Base-by-base conservation (phyloP, 2,329 filamentous ascomycete species). In the Penicillium sp. region DNA sequence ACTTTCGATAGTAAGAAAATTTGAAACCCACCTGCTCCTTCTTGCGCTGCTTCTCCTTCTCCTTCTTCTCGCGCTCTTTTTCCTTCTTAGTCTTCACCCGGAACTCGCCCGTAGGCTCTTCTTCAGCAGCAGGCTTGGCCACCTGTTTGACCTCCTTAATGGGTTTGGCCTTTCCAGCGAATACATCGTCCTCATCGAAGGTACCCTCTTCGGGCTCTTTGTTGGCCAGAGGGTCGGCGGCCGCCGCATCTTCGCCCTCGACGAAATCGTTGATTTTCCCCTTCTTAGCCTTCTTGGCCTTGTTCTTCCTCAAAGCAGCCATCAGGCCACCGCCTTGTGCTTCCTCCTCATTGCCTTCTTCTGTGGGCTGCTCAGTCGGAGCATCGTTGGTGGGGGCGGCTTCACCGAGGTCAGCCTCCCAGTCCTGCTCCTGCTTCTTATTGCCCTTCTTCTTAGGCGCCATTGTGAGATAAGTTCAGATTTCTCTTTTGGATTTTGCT, bases 61-160 rank as follows among this genome's bases (percentile, higher is more conserved):
- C 93, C 76, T 96, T 99, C 80, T 92, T 97, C 65, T 92, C 80
- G 74, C 89, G 95, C 72, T 99, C 93, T 77, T 99, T 99, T 76
- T 99, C 91, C 50, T 95, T 93, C 81, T 97, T 99, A 33, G 89
- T 95, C 75, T 97, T 84, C 41, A 97, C 79, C 47, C 84, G 81
- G 37, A 86, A 86, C 3, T 77, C 78, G 10, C 74, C 77, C 16
- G 77, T 78, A 2, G 76, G 78, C 14, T 62, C 61, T n/a, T 56
- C 61, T n/a, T 56, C 56, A 29, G 59, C 64, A 12, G 72, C 69
- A 40, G 75, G 70, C 55, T 76, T 77, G 69, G 83, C 83, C 9
- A 49, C 55, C 25, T 58, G 53, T 58, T 67, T 68, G 48, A 61
- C 54, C 28, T 58, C 55, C 59, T 67, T 68, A 46, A 61, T 51